Base-by-base conservation (phyloP, 768 basidiomycete genomes). In the Gloeostereum incarnatum region DNA sequence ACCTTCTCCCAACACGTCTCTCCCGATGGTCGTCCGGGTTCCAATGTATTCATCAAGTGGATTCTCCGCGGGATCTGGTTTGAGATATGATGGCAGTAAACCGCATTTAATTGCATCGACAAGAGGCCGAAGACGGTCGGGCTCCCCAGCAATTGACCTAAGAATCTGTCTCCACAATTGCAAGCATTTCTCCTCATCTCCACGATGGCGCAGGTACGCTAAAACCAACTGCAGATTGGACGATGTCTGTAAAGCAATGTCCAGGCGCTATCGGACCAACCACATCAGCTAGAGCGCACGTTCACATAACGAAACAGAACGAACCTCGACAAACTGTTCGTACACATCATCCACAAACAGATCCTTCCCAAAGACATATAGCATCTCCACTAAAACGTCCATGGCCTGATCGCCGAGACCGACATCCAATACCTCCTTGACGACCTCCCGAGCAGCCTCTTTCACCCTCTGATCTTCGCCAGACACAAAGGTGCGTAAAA, bases 401-500 rank as follows among this genome's bases (percentile, higher is more conserved):
- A 9, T 33, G 8, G 18, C 8, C 7, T 33, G 9, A 8, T 33
- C 31, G 16, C 7, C 16, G 7, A 17, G 7, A 33, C 8, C 7
- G 8, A 8, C 31, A 8, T 33, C 31, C 7, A 33, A 33, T 17
- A 17, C 31, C 8, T 33, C 31, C 7, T 7, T 33, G 8, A 33
- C 8, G 8, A 17, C 8, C 31, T 9, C 31, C 16, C 8, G 7
- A 9, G 16, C 9, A 17, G 8, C 14, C 26, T 27, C 14, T 14
- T 27, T 7, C 31, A 33, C 31, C 16, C 16, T 33, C 7, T 8
- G 7, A 36, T 6, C 9, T 6, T 21, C 10, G 10, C 16, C 11
- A 36, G 23, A 10, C 6, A 6, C 16, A 23, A 6, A 6, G 21
- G 21, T 7, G 45, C 3, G 67, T n/a, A n/a, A n/a, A n/a, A 80